phyloP scores from a whole-genome alignment of 83 land plant genomes.

The Thuja plicata region DNA sequence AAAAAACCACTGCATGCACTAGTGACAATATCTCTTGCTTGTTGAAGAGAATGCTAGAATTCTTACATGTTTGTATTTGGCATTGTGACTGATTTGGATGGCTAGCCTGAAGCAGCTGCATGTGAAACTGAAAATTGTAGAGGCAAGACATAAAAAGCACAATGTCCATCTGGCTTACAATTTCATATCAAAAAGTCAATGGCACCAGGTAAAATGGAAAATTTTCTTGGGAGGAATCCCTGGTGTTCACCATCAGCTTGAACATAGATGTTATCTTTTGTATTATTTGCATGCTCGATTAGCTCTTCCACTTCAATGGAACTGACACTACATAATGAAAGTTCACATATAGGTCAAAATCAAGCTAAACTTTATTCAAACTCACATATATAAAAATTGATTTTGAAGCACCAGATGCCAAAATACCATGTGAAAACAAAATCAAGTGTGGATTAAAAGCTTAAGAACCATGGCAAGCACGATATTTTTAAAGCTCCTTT shows the following conservation, averaged over 20 bases:
- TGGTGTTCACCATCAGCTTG: conserved; percentile 96
- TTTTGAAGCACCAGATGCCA: neutral
- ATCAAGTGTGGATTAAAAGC: neutral
- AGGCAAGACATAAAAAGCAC: neutral
- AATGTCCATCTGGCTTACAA: neutral
- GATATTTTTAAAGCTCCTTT: conserved; percentile 1
- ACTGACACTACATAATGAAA: conserved; percentile 43
- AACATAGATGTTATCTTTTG: conserved; percentile 44
- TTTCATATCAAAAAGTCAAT: conserved; percentile 35
- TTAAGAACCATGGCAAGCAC: neutral
- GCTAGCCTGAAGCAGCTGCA: neutral
- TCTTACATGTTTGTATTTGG: neutral
- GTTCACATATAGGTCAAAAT: neutral
- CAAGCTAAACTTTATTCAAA: neutral
- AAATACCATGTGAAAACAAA: neutral
- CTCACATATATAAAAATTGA: neutral
- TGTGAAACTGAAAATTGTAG: neutral
- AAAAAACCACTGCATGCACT: neutral
- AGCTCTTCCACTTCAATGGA: conserved; percentile 74
- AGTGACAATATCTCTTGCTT: neutral
- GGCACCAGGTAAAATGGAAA: conserved; percentile 67
- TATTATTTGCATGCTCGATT: conserved; percentile 7
- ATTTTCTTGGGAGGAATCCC: conserved; percentile 78
- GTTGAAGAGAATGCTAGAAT: neutral
- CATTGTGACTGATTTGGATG: neutral